Evolutionary conservation across 108 stramenopile genomes (phyloP).

Genomic region (Phaeodactylum tricornutum): DNA sequence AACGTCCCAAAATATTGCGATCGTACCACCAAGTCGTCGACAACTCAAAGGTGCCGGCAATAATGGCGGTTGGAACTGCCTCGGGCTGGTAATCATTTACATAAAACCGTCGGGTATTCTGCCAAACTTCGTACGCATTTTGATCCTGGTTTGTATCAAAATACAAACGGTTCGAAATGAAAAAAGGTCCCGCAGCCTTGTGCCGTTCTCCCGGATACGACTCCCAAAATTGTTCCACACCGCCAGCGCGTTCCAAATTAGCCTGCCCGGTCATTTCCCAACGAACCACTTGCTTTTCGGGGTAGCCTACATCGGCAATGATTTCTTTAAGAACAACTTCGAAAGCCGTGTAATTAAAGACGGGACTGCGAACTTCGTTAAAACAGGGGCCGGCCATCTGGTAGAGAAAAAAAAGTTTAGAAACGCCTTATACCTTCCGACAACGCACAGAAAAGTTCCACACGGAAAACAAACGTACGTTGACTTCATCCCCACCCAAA

Average conservation of each 20-base stretch:
- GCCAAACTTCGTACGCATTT: conserved; percentile 11
- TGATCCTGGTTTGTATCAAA: conserved; percentile 15
- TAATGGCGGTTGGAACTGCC: conserved; percentile 13
- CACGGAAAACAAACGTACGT: too few relatives aligned
- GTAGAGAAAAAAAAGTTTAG: too few relatives aligned
- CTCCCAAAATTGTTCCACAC: conserved; percentile 18
- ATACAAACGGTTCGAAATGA: conserved; percentile 18
- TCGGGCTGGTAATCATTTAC: too few relatives aligned
- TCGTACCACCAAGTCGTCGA: conserved; percentile 18
- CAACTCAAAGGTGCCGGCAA: conserved; percentile 35
- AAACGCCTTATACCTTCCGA: too few relatives aligned
- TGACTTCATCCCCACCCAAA: conserved; percentile 26
- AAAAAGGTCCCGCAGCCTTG: not conserved
- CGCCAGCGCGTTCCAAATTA: conserved; percentile 8
- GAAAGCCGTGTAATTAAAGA: conserved; percentile 13
- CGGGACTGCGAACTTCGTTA: conserved; percentile 10
- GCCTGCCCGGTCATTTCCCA: conserved; percentile 15
- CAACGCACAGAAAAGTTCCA: too few relatives aligned
- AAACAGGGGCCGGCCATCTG: conserved; percentile 29
- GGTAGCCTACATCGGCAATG: conserved; percentile 5
- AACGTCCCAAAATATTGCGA: conserved; percentile 25
- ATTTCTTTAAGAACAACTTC: not conserved
- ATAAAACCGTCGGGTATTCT: conserved; percentile 9
- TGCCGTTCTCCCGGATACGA: not conserved
- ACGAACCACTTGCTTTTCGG: conserved; percentile 17